Percentiles rank a stretch among this genome's conserved stretches.
These are phyloP conservation scores for Hebeloma cylindrosporum DNA, from an alignment of 768 basidiomycete genomes.

Conservation along the genomic window DNA sequence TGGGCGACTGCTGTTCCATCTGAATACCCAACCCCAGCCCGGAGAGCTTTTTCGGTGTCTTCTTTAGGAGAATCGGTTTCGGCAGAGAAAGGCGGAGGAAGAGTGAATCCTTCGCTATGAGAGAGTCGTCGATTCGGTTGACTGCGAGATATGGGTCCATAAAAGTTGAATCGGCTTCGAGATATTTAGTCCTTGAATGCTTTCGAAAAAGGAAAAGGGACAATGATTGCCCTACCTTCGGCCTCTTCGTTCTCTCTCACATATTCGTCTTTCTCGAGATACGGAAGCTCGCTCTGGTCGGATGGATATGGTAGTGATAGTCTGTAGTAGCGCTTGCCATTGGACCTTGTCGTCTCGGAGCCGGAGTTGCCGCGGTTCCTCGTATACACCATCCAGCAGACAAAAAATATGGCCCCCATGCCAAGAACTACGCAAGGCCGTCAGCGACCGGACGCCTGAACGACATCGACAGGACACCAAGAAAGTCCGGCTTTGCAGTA, in stretches of 20 bases:
- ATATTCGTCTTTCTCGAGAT: constrained; percentile 7
- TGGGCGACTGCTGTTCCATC: constrained; percentile 1
- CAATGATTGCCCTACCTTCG: constrained; percentile 4
- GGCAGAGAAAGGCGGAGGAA: constrained; percentile 20
- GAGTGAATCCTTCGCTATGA: constrained; percentile 21
- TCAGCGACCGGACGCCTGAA: constrained; percentile 21
- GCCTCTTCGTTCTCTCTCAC: background rate
- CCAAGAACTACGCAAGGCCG: constrained; percentile 1
- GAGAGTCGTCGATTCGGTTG: constrained; percentile 24
- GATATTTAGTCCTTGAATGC: background rate
- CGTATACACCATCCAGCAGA: constrained; percentile 15
- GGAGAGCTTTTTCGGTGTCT: constrained; percentile 7
- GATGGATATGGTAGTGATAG: constrained; percentile 12
- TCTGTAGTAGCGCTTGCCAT: constrained; percentile 8
- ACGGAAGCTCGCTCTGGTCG: constrained; percentile 2
- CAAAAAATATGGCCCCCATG: constrained; percentile 3
- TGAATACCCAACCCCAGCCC: constrained; percentile 5
- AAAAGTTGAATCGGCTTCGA: constrained; percentile 1
- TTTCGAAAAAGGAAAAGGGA: background rate
- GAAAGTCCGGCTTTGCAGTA: constrained; percentile 12
- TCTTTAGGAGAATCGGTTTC: constrained; percentile 8
- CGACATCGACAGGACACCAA: constrained; percentile 24
- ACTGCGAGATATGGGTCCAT: constrained; percentile 28
- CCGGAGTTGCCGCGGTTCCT: constrained; percentile 2
- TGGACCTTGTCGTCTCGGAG: constrained; percentile 2